A percentile compares a stretch with the other conserved stretches of the same genome.
phyloP scores from a whole-genome alignment of 2,329 filamentous ascomycete genomes.

The Fusarium cyanostomum region DNA sequence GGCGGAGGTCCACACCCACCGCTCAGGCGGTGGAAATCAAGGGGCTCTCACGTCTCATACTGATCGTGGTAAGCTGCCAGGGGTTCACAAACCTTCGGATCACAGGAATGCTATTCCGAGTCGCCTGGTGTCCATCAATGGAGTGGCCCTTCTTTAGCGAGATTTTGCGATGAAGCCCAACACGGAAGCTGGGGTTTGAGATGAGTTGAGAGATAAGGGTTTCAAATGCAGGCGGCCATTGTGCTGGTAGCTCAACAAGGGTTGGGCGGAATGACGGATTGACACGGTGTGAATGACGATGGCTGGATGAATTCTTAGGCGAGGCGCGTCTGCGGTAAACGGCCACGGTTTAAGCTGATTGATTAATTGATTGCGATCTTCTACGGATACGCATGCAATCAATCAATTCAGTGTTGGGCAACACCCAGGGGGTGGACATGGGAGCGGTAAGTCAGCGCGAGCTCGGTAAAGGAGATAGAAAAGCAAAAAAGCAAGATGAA shows the following conservation, averaged over 20 bases:
- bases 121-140: slow-evolving; percentile 8
- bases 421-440: background rate
- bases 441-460: background rate
- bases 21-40: slow-evolving; percentile 6
- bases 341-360: background rate
- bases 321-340: background rate
- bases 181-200: background rate
- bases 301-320: slow-evolving; percentile 1
- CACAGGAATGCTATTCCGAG: slow-evolving; percentile 25
- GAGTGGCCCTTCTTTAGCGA: background rate
- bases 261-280: background rate
- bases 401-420: background rate
- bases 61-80: slow-evolving; percentile 16
- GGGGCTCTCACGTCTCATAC: slow-evolving; percentile 8
- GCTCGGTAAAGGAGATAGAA: background rate
- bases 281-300: too few species aligned
- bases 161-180: background rate
- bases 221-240: slow-evolving; percentile 24
- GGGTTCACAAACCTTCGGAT: slow-evolving; percentile 21
- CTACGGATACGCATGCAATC: background rate
- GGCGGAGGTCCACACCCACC: background rate
- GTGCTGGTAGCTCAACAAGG: slow-evolving; percentile 6
- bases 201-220: slow-evolving; percentile 30
- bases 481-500: background rate
- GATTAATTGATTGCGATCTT: background rate